These are phyloP conservation scores for Thalassia testudinum DNA, from an alignment of 116 monocot species.

Conservation along the genomic window DNA sequence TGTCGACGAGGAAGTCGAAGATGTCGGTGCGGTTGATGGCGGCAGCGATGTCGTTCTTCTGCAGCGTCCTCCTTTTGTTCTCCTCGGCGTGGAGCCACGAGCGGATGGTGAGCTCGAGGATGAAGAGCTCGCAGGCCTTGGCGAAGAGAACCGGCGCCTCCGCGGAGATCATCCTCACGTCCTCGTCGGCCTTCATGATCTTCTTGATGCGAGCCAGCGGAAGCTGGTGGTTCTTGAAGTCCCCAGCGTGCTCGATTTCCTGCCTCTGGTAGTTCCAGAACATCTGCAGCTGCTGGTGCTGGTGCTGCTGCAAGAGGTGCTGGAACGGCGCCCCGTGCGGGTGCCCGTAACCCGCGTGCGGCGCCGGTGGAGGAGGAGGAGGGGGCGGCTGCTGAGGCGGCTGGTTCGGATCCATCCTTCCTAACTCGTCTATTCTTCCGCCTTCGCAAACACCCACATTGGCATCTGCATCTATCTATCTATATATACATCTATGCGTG, in stretches of 20 bases:
- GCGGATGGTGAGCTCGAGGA: conserved; percentile 56
- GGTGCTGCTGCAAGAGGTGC: conserved; percentile 17
- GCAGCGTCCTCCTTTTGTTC: conserved; percentile 37
- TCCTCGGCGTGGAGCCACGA: conserved; percentile 45
- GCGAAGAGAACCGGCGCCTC: conserved; percentile 65
- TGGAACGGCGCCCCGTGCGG: conserved; percentile 6
- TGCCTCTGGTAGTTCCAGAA: conserved; percentile 23
- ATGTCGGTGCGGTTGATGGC: conserved; percentile 20
- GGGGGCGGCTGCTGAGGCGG: too few relatives aligned
- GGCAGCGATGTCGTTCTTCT: conserved; percentile 37
- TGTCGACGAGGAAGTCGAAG: conserved; percentile 23
- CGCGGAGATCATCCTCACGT: conserved; percentile 61
- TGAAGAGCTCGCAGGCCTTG: conserved; percentile 66
- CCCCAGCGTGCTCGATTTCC: conserved; percentile 62
- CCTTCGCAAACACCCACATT: too few relatives aligned
- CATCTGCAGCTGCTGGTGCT: conserved; percentile 27
- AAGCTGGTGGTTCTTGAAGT: conserved; percentile 72
- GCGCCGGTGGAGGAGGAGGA: too few relatives aligned
- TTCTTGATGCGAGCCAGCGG: conserved; percentile 72
- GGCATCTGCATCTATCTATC: too few relatives aligned
- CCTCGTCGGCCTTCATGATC: conserved; percentile 75
- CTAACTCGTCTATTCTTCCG: too few relatives aligned
- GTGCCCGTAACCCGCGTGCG: too few relatives aligned
- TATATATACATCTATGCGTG: too few relatives aligned
- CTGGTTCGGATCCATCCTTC: too few relatives aligned